These are phyloP conservation scores for Penicillium vulpinum DNA, from an alignment of 2,329 filamentous ascomycete species.

Conservation along the genomic window DNA sequence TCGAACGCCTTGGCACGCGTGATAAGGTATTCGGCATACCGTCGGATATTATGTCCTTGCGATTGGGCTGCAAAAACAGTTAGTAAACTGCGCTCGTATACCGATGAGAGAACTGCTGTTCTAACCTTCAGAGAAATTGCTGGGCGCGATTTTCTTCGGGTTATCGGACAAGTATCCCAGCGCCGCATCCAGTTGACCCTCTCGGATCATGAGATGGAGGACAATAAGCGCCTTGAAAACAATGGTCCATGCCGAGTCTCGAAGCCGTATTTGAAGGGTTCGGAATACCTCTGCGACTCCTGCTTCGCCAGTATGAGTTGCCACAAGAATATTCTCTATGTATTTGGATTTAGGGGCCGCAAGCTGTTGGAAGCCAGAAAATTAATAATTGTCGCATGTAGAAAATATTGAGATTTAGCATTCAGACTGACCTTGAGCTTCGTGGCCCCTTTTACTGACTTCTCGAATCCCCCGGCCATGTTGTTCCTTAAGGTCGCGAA, in stretches of 20 bases:
- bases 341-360: constrained; percentile 98
- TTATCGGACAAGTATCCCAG: constrained; percentile 80
- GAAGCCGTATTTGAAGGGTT: constrained; percentile 80
- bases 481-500: constrained; percentile 1
- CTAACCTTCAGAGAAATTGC: constrained; percentile 88
- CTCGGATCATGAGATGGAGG: constrained; percentile 94
- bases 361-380: constrained; percentile 57
- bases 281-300: constrained; percentile 96
- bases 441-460: constrained; percentile 97
- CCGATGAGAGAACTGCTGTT: not conserved
- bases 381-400: constrained; percentile 7
- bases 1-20: constrained; percentile 79
- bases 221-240: constrained; percentile 98
- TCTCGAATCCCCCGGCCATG: constrained; percentile 74
- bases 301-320: constrained; percentile 90
- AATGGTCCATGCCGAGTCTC: constrained; percentile 99
- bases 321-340: constrained; percentile 95
- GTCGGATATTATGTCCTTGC: constrained; percentile 89
- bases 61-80: constrained; percentile 69
- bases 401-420: not conserved
- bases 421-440: constrained; percentile 78
- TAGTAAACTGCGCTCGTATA: constrained; percentile 32
- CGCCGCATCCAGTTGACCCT: constrained; percentile 86
- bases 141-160: constrained; percentile 80
- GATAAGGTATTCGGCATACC: constrained; percentile 84